phyloP scores from a whole-genome alignment of 768 basidiomycete genomes.

The Serendipita indica region DNA sequence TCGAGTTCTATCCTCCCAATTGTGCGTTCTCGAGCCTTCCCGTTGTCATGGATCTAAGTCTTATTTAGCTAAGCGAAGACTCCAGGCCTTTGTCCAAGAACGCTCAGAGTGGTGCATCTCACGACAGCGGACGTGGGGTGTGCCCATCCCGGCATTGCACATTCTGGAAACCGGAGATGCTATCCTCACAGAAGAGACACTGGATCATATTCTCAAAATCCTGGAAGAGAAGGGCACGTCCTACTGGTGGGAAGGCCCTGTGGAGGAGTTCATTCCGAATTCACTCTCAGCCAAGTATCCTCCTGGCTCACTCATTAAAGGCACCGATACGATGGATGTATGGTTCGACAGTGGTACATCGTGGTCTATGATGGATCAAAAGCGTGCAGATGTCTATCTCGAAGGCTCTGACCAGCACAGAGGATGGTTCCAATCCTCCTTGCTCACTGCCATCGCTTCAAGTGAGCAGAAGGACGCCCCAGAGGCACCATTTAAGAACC shows the following conservation, averaged over 20 bases:
- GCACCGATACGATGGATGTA: slow-evolving; percentile 94
- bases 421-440: slow-evolving; percentile 95
- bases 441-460: slow-evolving; percentile 60
- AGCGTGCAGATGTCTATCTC: slow-evolving; percentile 65
- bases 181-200: slow-evolving; percentile 44
- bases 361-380: slow-evolving; percentile 59
- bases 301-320: slow-evolving; percentile 44
- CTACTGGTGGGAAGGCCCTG: slow-evolving; percentile 87
- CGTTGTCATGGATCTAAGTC: neutral
- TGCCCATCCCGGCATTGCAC: slow-evolving; percentile 83
- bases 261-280: slow-evolving; percentile 65
- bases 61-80: slow-evolving; percentile 60
- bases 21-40: slow-evolving; percentile 35
- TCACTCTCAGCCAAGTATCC: slow-evolving; percentile 30
- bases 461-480: slow-evolving; percentile 24
- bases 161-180: slow-evolving; percentile 46
- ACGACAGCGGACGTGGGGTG: slow-evolving; percentile 92
- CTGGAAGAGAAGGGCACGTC: slow-evolving; percentile 55
- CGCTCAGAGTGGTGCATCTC: slow-evolving; percentile 99
- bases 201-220: slow-evolving; percentile 64
- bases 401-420: slow-evolving; percentile 97
- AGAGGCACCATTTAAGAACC: slow-evolving; percentile 45
- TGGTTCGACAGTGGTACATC: slow-evolving; percentile 98
- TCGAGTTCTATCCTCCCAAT: slow-evolving; percentile 58
- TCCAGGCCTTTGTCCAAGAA: slow-evolving; percentile 69